Evolutionary conservation across 2,329 filamentous ascomycete species (phyloP).

Genomic region (Biscogniauxia sp.): DNA sequence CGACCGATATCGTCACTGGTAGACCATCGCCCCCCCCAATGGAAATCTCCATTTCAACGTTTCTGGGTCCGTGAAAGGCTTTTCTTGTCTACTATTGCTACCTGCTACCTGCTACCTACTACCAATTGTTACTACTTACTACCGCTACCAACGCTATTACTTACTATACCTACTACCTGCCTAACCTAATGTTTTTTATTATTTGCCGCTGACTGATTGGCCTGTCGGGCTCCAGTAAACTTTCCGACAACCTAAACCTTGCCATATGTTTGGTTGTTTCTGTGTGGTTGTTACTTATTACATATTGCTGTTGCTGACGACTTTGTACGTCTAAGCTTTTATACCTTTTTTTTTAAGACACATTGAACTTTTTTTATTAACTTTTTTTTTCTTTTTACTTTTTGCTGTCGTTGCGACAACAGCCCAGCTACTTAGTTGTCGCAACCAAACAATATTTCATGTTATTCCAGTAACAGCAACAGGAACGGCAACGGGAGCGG

Average conservation of each 20-base stretch:
- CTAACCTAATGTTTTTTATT: neutral
- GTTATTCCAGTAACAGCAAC: too few relatives aligned
- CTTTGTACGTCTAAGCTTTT: neutral
- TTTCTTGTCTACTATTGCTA: neutral
- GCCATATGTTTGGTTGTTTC: neutral
- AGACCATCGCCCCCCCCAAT: constrained; percentile 16
- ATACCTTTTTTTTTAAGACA: constrained; percentile 2
- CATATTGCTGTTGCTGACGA: too few relatives aligned
- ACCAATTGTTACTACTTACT: neutral
- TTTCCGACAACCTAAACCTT: neutral
- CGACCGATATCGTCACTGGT: constrained; percentile 30
- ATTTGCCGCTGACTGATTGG: neutral
- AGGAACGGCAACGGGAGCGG: too few relatives aligned
- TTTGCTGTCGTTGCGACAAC: too few relatives aligned
- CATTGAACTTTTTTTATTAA: too few relatives aligned
- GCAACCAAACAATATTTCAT: neutral
- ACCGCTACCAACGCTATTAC: neutral
- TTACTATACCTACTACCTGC: too few relatives aligned
- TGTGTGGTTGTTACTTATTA: too few relatives aligned
- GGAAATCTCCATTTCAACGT: neutral
- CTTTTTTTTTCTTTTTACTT: neutral
- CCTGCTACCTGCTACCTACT: neutral
- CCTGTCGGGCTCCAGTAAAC: neutral
- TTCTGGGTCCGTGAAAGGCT: neutral
- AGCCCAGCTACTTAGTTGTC: too few relatives aligned